A percentile compares a stretch with the other conserved stretches of the same genome.
Evolutionary conservation across 2,329 filamentous ascomycete species (phyloP).

Genomic region (Fusarium lateritium): DNA sequence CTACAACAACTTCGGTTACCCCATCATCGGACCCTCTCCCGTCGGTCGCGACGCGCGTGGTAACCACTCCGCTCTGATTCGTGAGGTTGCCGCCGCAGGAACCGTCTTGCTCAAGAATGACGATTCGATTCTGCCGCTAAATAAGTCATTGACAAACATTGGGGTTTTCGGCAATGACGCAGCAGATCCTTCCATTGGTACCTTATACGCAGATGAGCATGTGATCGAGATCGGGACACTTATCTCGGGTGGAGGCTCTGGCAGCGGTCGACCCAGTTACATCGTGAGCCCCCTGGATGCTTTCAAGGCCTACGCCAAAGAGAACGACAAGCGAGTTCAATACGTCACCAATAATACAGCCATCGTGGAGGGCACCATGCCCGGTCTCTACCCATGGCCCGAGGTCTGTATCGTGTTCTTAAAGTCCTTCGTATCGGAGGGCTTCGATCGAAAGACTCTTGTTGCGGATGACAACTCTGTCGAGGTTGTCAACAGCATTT

Average conservation of each 20-base stretch:
- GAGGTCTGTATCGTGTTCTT: neutral
- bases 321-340: neutral
- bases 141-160: constrained; percentile 63
- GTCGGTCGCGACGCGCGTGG: constrained; percentile 69
- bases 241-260: constrained; percentile 5
- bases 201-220: neutral
- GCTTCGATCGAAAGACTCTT: constrained; percentile 6
- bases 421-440: constrained; percentile 3
- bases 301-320: neutral
- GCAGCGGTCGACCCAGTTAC: neutral
- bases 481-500: neutral
- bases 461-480: neutral
- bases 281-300: neutral
- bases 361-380: neutral
- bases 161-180: constrained; percentile 76
- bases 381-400: neutral
- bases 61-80: constrained; percentile 74
- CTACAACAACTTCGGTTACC: neutral
- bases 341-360: constrained; percentile 11
- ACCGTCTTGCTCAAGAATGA: constrained; percentile 80
- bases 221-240: constrained; percentile 4
- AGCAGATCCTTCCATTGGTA: constrained; percentile 56
- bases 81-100: constrained; percentile 67
- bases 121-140: constrained; percentile 69
- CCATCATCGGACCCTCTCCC: constrained; percentile 64